Evolutionary conservation across 805 yeast species (phyloP).

Genomic region (Candida endomychidarum): DNA sequence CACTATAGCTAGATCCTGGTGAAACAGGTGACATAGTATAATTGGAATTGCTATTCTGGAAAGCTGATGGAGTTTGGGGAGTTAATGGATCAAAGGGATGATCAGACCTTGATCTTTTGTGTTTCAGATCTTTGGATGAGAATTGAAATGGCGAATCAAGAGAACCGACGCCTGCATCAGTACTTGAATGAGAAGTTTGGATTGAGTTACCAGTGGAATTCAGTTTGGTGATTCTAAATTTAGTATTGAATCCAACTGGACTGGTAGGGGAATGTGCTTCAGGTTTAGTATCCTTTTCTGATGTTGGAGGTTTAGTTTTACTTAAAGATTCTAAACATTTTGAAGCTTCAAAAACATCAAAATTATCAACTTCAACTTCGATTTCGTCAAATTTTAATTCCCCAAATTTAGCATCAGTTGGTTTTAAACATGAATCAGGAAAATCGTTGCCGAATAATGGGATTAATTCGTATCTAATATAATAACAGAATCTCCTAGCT

Average conservation of each 20-base stretch:
- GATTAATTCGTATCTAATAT: slow-evolving; percentile 69
- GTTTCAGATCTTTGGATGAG: neutral
- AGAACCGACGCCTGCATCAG: slow-evolving; percentile 7
- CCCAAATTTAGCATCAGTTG: slow-evolving; percentile 64
- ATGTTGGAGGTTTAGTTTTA: neutral
- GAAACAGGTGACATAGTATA: slow-evolving; percentile 3
- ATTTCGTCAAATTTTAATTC: slow-evolving; percentile 48
- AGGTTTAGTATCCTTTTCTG: neutral
- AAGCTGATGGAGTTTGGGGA: slow-evolving; percentile 4
- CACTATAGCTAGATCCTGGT: slow-evolving; percentile 1
- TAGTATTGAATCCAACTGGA: neutral
- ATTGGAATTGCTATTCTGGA: slow-evolving; percentile 1
- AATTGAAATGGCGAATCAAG: slow-evolving; percentile 9
- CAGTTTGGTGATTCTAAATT: slow-evolving; percentile 1
- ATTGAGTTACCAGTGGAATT: slow-evolving; percentile 4
- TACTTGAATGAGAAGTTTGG: neutral
- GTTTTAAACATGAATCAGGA: slow-evolving; percentile 58
- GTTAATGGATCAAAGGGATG: slow-evolving; percentile 4
- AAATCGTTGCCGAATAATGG: slow-evolving; percentile 79
- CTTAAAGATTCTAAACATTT: slow-evolving; percentile 33
- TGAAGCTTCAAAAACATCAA: slow-evolving; percentile 37
- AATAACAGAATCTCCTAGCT: slow-evolving; percentile 74
- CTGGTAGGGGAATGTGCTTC: no score
- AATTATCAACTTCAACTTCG: slow-evolving; percentile 17
- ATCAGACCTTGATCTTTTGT: slow-evolving; percentile 2